phyloP scores from a whole-genome alignment of 371 early-diverging fungal genomes.

The Saksenaea vasiformis region DNA sequence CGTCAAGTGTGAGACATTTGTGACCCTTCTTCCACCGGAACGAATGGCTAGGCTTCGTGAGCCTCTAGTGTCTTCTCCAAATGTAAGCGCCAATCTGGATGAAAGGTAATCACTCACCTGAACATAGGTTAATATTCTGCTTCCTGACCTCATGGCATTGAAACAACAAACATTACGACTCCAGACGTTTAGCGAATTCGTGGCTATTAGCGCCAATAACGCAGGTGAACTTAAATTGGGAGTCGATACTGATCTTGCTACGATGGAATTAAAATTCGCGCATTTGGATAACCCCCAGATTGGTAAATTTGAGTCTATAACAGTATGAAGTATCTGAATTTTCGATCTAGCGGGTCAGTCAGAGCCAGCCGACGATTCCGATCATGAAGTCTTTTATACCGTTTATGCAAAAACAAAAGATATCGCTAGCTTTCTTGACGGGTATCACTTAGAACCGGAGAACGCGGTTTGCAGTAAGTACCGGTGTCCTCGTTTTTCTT shows the following conservation, averaged over 20 bases:
- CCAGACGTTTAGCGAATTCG: conserved; percentile 41
- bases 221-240: conserved; percentile 49
- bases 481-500: not conserved
- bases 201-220: conserved; percentile 62
- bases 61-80: conserved; percentile 13
- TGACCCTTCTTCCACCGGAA: conserved; percentile 16
- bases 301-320: conserved; percentile 26
- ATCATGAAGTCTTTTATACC: conserved; percentile 32
- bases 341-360: conserved; percentile 8
- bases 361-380: conserved; percentile 8
- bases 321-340: not conserved
- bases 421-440: conserved; percentile 57
- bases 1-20: conserved; percentile 16
- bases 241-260: conserved; percentile 43
- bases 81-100: conserved; percentile 11
- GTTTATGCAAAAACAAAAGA: conserved; percentile 56
- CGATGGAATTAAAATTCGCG: conserved; percentile 48
- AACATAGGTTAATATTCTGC: conserved; percentile 49
- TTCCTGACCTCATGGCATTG: conserved; percentile 47
- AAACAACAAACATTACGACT: conserved; percentile 47
- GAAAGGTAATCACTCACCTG: not conserved
- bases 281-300: conserved; percentile 51
- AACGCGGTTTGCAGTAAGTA: conserved; percentile 58
- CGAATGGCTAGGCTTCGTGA: conserved; percentile 15
- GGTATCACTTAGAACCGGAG: conserved; percentile 55